Conservation (phyloP, 148 eudicot species). For the Silene conica region DNA sequence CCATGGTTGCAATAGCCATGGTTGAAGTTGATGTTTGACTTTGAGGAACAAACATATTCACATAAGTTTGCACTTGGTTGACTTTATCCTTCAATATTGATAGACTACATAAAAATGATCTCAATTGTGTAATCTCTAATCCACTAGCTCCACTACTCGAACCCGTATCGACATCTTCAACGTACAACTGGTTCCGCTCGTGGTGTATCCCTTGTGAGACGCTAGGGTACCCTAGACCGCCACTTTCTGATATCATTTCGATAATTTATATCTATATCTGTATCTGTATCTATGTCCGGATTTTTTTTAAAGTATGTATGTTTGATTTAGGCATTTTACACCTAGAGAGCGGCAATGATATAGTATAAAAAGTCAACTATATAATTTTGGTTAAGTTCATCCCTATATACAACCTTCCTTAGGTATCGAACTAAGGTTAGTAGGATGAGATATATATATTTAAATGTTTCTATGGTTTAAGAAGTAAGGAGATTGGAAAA, state of each 20-base stretch:
- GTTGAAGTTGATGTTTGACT: slow-evolving; percentile 19
- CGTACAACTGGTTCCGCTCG: slow-evolving; percentile 18
- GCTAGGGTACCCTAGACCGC: neutral
- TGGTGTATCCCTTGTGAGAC: slow-evolving; percentile 16
- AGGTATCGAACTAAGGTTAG: slow-evolving; percentile 17
- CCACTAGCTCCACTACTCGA: slow-evolving; percentile 2
- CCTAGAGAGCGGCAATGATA: neutral
- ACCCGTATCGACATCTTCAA: slow-evolving; percentile 18
- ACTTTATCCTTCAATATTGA: slow-evolving; percentile 49
- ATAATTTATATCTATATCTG: neutral
- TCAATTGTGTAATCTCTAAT: slow-evolving; percentile 18
- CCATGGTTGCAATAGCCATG: slow-evolving; percentile 35
- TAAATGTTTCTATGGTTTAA: neutral
- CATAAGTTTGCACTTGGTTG: slow-evolving; percentile 48
- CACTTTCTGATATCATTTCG: slow-evolving; percentile 23
- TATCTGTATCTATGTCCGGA: neutral
- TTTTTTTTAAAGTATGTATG: neutral
- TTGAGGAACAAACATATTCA: slow-evolving; percentile 23
- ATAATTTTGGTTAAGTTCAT: slow-evolving; percentile 26
- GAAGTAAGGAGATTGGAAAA: neutral
- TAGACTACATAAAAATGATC: slow-evolving; percentile 43
- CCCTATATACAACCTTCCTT: slow-evolving; percentile 59
- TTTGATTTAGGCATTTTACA: neutral
- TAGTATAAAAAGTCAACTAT: slow-evolving; percentile 41
- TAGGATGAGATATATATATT: slow-evolving; percentile 14